These are phyloP conservation scores for Aureobasidium mangrovei DNA, from an alignment of 2,329 filamentous ascomycete genomes.

Conservation along the genomic window DNA sequence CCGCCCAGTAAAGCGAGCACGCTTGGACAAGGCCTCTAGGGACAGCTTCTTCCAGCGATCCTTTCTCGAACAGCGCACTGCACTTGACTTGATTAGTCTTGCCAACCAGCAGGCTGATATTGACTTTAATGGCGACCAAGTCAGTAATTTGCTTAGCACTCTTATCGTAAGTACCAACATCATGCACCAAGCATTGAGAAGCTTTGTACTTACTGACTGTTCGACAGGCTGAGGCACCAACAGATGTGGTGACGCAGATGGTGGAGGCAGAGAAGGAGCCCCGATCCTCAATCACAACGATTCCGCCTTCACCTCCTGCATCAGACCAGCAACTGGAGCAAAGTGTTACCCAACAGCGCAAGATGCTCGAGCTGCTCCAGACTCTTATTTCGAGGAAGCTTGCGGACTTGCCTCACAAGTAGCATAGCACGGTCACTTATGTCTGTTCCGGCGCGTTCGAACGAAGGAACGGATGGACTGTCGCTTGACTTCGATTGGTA, in stretches of 20 bases:
- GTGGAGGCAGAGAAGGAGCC: constrained; percentile 24
- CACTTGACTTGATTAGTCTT: constrained; percentile 54
- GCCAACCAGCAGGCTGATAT: constrained; percentile 43
- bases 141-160: constrained; percentile 46
- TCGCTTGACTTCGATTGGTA: too few species aligned
- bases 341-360: constrained; percentile 27
- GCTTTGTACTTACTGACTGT: constrained; percentile 21
- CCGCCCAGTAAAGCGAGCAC: constrained; percentile 4
- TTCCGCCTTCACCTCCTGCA: constrained; percentile 16
- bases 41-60: constrained; percentile 35
- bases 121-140: constrained; percentile 37
- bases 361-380: constrained; percentile 27
- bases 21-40: constrained; percentile 20
- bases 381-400: constrained; percentile 29
- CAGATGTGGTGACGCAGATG: constrained; percentile 33
- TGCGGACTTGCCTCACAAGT: constrained; percentile 16
- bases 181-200: constrained; percentile 6
- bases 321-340: constrained; percentile 23
- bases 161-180: constrained; percentile 49
- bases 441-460: too few species aligned
- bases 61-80: constrained; percentile 58
- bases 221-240: constrained; percentile 34
- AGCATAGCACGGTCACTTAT: too few species aligned
- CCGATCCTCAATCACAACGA: constrained; percentile 7
- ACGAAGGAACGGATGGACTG: too few species aligned